Evolutionary conservation across 2,329 filamentous ascomycete species (phyloP).

Genomic region (Hypoxylon sp.): DNA sequence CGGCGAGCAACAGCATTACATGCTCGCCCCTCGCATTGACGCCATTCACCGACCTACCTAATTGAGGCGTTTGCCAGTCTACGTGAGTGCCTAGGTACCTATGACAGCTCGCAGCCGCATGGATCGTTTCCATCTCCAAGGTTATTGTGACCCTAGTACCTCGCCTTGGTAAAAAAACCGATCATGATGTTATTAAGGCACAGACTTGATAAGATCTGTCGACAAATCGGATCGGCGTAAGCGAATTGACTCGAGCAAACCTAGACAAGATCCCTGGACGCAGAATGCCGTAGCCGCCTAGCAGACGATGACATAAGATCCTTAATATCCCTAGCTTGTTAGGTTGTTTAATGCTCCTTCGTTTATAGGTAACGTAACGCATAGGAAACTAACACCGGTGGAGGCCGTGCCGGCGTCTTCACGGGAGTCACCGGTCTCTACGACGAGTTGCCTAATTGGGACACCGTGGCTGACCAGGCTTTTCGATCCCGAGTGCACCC

Average conservation of each 20-base stretch:
- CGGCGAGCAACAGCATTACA: conserved; percentile 18
- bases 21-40: conserved; percentile 15
- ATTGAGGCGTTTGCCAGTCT: conserved; percentile 19
- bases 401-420: conserved; percentile 10
- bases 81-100: conserved; percentile 10
- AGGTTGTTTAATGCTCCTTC: conserved; percentile 13
- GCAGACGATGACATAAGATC: conserved; percentile 9
- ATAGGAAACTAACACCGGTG: conserved; percentile 10
- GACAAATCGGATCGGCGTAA: conserved; percentile 15
- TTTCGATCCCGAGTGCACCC: conserved; percentile 6
- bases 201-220: not conserved
- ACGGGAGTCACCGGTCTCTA: conserved; percentile 4
- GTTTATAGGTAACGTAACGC: conserved; percentile 20
- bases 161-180: conserved; percentile 23
- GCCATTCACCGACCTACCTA: conserved; percentile 32
- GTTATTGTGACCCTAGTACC: conserved; percentile 4
- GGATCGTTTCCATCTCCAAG: conserved; percentile 9
- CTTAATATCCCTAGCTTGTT: conserved; percentile 10
- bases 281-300: conserved; percentile 15
- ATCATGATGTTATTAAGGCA: conserved; percentile 14
- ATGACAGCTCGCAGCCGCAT: conserved; percentile 16
- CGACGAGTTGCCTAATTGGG: conserved; percentile 29
- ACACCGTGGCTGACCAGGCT: conserved; percentile 15
- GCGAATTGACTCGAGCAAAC: conserved; percentile 11
- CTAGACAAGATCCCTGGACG: conserved; percentile 5